These are phyloP conservation scores for Diaporthe sp. DNA, from an alignment of 2,329 filamentous ascomycete genomes.

Conservation along the genomic window DNA sequence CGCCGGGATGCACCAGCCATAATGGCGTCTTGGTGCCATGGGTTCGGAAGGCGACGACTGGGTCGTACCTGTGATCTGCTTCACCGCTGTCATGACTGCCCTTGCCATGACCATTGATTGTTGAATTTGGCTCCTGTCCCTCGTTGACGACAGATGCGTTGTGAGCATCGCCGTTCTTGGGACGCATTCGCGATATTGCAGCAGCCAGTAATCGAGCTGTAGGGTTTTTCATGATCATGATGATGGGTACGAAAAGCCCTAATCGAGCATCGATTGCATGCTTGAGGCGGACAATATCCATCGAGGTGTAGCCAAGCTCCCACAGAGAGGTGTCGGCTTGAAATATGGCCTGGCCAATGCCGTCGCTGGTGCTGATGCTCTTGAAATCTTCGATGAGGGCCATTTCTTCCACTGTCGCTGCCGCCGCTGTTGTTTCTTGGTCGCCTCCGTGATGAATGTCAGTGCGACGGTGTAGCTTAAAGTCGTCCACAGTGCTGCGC, in stretches of 20 bases:
- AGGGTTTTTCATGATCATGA: slow-evolving; percentile 4
- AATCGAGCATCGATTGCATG: background rate
- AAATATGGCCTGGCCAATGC: background rate
- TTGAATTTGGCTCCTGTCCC: too few species aligned
- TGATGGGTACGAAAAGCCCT: background rate
- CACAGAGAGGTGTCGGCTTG: slow-evolving; percentile 44
- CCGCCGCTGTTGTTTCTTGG: background rate
- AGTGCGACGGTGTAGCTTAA: slow-evolving; percentile 38
- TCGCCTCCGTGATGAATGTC: background rate
- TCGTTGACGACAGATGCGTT: background rate
- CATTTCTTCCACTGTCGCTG: background rate
- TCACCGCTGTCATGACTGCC: background rate
- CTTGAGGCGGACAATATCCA: slow-evolving; percentile 54
- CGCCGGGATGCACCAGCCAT: slow-evolving; percentile 56
- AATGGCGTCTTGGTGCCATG: slow-evolving; percentile 51
- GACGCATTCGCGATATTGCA: background rate
- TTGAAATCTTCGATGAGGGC: too few species aligned
- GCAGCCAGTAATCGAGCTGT: background rate
- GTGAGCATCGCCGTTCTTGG: background rate
- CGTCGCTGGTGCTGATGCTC: too few species aligned
- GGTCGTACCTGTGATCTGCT: slow-evolving; percentile 45
- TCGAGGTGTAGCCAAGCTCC: slow-evolving; percentile 52
- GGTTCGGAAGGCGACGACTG: slow-evolving; percentile 51
- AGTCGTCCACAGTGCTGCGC: slow-evolving; percentile 38
- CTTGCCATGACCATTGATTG: too few species aligned